A percentile compares a stretch with the other conserved stretches of the same genome.
phyloP scores from a whole-genome alignment of 2,329 filamentous ascomycete genomes.

The Aureobasidium namibiae region DNA sequence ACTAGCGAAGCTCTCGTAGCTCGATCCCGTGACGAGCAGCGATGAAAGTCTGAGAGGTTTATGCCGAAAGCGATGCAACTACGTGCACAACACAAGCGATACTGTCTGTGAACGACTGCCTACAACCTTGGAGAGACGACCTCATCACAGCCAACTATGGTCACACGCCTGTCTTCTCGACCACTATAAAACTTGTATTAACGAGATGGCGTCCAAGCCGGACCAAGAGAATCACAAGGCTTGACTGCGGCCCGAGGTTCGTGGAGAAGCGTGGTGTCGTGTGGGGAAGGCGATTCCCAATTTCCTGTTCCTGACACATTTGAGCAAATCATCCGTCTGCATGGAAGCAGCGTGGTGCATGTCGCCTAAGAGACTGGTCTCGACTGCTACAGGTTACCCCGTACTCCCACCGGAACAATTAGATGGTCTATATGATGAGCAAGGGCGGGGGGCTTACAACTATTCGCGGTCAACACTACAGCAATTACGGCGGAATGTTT shows the following conservation, averaged over 20 bases:
- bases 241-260: slow-evolving; percentile 5
- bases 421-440: not conserved
- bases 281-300: not conserved
- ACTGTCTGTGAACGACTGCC: not conserved
- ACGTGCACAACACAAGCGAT: not conserved
- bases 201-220: not conserved
- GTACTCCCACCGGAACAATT: not conserved
- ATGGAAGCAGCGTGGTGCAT: not conserved
- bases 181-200: not conserved
- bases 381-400: not conserved
- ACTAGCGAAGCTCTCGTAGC: not conserved
- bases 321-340: not conserved
- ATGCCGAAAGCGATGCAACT: not conserved
- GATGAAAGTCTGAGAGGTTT: not conserved
- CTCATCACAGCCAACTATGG: not conserved
- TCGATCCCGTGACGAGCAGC: not conserved
- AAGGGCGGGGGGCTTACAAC: not conserved
- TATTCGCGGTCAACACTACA: not conserved
- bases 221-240: not conserved
- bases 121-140: not conserved
- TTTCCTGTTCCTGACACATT: not conserved
- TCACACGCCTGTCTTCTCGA: not conserved
- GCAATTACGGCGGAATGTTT: not conserved
- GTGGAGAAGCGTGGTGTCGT: not conserved
- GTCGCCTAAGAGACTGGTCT: not conserved